Evolutionary conservation across 768 basidiomycete species (phyloP).

Genomic region (Russula abietina): DNA sequence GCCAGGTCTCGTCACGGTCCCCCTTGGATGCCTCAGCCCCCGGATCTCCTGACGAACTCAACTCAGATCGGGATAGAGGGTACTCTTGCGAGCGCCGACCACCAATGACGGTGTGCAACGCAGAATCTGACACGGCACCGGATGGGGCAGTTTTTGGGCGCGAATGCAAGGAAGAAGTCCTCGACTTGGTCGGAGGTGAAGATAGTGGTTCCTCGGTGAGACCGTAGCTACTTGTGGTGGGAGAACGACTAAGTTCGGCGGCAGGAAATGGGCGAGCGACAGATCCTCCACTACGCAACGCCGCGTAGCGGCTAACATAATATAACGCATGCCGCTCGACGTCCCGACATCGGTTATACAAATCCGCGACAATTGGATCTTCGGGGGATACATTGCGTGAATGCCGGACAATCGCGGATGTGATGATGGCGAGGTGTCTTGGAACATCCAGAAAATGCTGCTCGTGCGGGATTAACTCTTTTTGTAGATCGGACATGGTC

Average conservation of each 20-base stretch:
- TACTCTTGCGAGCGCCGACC: slow-evolving; percentile 18
- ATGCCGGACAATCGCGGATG: slow-evolving; percentile 68
- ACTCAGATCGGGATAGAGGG: neutral
- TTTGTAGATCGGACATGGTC: slow-evolving; percentile 50
- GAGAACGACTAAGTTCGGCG: slow-evolving; percentile 3
- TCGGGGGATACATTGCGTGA: slow-evolving; percentile 30
- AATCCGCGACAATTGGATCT: slow-evolving; percentile 44
- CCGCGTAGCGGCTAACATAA: slow-evolving; percentile 48
- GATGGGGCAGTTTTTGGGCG: slow-evolving; percentile 24
- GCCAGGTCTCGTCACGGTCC: slow-evolving; percentile 3
- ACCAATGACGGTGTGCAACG: slow-evolving; percentile 24
- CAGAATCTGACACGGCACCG: slow-evolving; percentile 17
- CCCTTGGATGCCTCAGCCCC: neutral
- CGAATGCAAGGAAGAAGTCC: slow-evolving; percentile 12
- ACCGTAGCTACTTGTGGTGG: neutral
- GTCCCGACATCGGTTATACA: slow-evolving; percentile 57
- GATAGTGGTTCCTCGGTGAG: neutral
- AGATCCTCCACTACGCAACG: neutral
- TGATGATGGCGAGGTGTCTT: slow-evolving; percentile 68
- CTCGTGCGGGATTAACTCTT: slow-evolving; percentile 65
- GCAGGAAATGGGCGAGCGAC: neutral
- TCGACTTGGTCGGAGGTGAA: neutral
- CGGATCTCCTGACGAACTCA: neutral
- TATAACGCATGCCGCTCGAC: slow-evolving; percentile 64
- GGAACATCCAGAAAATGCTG: slow-evolving; percentile 76